These are phyloP conservation scores for Chara braunii DNA, from an alignment of 139 green algal species.

Conservation along the genomic window DNA sequence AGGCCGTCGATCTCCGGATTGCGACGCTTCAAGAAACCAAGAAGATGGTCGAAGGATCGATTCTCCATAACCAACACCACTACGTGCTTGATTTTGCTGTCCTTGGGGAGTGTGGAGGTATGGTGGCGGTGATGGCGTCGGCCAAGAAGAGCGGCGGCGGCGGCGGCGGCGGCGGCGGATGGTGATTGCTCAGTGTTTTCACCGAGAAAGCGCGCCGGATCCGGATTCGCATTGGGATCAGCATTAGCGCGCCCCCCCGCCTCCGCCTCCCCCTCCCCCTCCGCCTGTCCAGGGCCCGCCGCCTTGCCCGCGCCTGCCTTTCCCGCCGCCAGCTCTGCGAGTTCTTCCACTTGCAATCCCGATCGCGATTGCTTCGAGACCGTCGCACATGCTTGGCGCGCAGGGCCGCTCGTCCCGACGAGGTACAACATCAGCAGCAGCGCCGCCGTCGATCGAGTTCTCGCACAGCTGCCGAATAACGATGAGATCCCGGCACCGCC, in stretches of 20 bases:
- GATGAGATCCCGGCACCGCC: no score
- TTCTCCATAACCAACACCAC: slow-evolving; percentile 39
- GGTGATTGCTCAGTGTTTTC: no score
- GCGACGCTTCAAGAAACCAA: slow-evolving; percentile 17
- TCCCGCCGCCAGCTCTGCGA: neutral
- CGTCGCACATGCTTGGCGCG: neutral
- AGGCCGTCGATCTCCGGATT: slow-evolving; percentile 32
- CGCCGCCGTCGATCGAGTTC: neutral
- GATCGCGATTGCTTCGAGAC: neutral
- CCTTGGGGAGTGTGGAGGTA: neutral
- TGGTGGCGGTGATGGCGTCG: neutral
- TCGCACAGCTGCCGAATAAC: no score
- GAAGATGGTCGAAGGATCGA: slow-evolving; percentile 34
- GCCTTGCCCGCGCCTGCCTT: neutral
- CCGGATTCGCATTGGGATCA: no score
- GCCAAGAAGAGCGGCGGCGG: no score
- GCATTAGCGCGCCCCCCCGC: neutral
- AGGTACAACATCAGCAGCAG: neutral
- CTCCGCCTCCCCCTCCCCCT: neutral
- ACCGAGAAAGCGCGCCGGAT: no score
- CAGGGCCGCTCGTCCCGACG: neutral
- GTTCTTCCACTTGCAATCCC: neutral
- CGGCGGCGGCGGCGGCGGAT: no score
- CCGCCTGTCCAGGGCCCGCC: neutral
- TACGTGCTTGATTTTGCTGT: slow-evolving; percentile 15